These are phyloP conservation scores for Capsicum rhomboideum DNA, from an alignment of 257 asterid species.

Conservation along the genomic window DNA sequence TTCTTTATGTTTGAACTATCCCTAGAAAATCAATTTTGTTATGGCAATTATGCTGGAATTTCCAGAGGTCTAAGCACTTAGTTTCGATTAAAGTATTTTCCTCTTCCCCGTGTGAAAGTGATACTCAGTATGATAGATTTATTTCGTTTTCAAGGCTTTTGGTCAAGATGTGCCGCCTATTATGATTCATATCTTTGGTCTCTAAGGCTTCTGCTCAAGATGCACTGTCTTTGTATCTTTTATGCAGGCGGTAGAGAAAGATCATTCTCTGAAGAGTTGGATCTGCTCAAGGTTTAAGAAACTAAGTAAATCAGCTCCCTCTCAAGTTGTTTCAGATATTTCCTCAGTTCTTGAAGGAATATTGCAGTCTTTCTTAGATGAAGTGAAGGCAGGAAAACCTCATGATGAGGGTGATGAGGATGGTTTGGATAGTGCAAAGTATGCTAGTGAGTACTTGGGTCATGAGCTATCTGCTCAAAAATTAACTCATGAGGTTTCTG, in stretches of 20 bases:
- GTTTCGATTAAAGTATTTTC: not conserved
- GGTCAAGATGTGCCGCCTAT: not conserved
- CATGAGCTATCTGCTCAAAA: constrained; percentile 35
- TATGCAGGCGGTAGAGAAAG: constrained; percentile 68
- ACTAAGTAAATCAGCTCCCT: constrained; percentile 54
- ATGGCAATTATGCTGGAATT: not conserved
- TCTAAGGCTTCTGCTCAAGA: constrained; percentile 16
- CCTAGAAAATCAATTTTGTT: not conserved
- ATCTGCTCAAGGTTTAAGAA: constrained; percentile 58
- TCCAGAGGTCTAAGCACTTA: not conserved
- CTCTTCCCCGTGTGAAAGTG: not conserved
- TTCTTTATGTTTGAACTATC: not conserved
- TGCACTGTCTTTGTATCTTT: constrained; percentile 11
- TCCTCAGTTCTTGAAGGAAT: constrained; percentile 55
- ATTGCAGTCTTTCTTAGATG: constrained; percentile 47
- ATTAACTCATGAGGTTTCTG: constrained; percentile 44
- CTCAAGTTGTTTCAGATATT: constrained; percentile 55
- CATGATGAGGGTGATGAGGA: constrained; percentile 34
- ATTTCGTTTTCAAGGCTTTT: not conserved
- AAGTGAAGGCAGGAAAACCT: constrained; percentile 38
- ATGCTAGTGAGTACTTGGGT: constrained; percentile 28
- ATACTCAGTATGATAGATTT: not conserved
- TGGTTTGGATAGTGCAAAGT: constrained; percentile 33
- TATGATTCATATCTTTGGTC: not conserved
- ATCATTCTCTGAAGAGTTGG: constrained; percentile 44